Evolutionary conservation across 495 filamentous ascomycete genomes (phyloP).

Genomic region (Tuber umbilicatum): DNA sequence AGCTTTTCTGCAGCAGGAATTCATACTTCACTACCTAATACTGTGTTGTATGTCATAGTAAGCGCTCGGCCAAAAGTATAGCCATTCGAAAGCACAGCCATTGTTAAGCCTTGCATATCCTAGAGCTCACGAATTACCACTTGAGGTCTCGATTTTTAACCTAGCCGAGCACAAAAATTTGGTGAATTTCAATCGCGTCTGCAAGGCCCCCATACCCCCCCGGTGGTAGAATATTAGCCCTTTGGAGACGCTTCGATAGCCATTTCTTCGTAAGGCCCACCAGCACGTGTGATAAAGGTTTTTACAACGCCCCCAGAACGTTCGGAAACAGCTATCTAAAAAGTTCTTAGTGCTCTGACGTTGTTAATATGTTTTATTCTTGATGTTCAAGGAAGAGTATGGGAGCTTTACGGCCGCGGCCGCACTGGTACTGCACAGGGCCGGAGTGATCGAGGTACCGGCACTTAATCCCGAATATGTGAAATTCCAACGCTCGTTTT

Average conservation of each 20-base stretch:
- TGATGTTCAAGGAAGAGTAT: neutral
- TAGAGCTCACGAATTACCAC: neutral
- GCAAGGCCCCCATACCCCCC: neutral
- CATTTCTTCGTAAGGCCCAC: neutral
- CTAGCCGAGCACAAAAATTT: neutral
- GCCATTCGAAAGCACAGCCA: neutral
- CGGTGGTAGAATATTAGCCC: neutral
- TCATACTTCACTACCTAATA: neutral
- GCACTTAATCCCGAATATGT: neutral
- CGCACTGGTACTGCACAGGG: neutral
- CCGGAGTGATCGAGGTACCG: neutral
- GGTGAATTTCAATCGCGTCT: neutral
- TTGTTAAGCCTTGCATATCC: neutral
- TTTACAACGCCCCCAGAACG: neutral
- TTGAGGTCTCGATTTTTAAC: neutral
- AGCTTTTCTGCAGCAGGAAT: neutral
- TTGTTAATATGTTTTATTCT: neutral
- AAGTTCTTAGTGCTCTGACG: neutral
- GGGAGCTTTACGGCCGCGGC: neutral
- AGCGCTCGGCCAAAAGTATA: neutral
- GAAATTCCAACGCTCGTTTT: neutral
- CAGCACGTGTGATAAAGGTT: neutral
- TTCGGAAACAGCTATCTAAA: neutral
- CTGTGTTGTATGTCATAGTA: neutral
- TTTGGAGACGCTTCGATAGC: neutral